A percentile compares a stretch with the other conserved stretches of the same genome.
Evolutionary conservation across 768 basidiomycete species (phyloP).

Genomic region (Naganishia antarctica): DNA sequence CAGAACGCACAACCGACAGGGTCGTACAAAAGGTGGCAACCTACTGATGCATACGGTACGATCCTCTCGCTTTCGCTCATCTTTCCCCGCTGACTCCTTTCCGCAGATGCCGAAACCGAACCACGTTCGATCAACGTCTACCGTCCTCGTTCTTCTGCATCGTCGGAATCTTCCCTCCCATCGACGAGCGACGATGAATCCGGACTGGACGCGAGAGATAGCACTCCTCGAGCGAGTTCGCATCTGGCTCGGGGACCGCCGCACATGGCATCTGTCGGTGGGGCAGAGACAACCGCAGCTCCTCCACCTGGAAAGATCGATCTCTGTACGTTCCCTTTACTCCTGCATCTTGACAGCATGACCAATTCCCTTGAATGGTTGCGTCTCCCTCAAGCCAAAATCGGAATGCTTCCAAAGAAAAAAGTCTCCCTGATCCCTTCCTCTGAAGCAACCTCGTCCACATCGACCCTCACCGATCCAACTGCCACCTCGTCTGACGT

Average conservation of each 20-base stretch:
- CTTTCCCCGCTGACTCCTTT: neutral
- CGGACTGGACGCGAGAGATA: constrained; percentile 1
- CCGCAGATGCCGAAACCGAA: neutral
- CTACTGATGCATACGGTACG: constrained; percentile 44
- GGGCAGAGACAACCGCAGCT: neutral
- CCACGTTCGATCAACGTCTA: constrained; percentile 18
- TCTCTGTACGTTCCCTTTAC: constrained; percentile 23
- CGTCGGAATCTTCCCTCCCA: constrained; percentile 22
- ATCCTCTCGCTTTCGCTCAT: neutral
- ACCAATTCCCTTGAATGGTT: no score
- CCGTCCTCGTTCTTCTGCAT: constrained; percentile 23
- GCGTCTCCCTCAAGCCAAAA: constrained; percentile 43
- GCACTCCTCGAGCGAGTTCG: constrained; percentile 10
- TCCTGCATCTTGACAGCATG: no score
- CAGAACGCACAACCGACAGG: neutral
- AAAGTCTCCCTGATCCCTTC: constrained; percentile 45
- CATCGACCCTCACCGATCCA: constrained; percentile 21
- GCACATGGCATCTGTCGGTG: neutral
- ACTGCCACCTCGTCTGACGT: no score
- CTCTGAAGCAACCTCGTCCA: constrained; percentile 31
- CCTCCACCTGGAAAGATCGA: constrained; percentile 27
- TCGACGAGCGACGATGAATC: constrained; percentile 21
- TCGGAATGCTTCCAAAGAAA: constrained; percentile 48
- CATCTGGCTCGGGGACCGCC: neutral
- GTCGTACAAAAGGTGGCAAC: constrained; percentile 38